A percentile compares a stretch with the other conserved stretches of the same genome.
Conservation (phyloP, 2,329 filamentous ascomycete genomes). For the Ambrosiella xylebori region DNA sequence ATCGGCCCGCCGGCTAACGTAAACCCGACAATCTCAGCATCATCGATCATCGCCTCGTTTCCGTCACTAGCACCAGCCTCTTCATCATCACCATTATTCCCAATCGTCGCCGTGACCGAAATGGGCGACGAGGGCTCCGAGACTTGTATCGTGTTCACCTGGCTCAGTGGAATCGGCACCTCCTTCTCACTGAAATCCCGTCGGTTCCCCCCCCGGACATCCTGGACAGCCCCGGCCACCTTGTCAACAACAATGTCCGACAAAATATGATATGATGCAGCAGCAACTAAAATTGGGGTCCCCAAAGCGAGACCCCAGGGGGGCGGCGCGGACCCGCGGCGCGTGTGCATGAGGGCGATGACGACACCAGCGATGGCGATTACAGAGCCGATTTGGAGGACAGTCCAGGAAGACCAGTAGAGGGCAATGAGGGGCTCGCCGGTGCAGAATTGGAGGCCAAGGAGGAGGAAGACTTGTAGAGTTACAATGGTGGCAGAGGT, state of each 20-base stretch:
- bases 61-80: constrained; percentile 14
- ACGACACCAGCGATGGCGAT: constrained; percentile 42
- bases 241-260: constrained; percentile 24
- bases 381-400: constrained; percentile 39
- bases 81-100: neutral
- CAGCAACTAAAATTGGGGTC: constrained; percentile 42
- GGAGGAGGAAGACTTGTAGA: constrained; percentile 36
- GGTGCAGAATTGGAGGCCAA: constrained; percentile 41
- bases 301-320: constrained; percentile 43
- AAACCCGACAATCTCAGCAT: constrained; percentile 25
- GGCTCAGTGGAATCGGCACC: constrained; percentile 22
- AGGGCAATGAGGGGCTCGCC: constrained; percentile 42
- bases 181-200: neutral
- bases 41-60: constrained; percentile 13
- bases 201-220: constrained; percentile 13
- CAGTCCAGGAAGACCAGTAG: constrained; percentile 45
- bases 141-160: constrained; percentile 9
- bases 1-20: constrained; percentile 30
- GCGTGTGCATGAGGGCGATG: constrained; percentile 32
- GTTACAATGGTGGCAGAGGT: constrained; percentile 29
- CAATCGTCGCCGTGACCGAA: constrained; percentile 4
- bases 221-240: constrained; percentile 20
- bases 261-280: constrained; percentile 33
- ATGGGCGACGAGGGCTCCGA: constrained; percentile 12
- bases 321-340: constrained; percentile 24